Base-by-base conservation (phyloP, 2,329 filamentous ascomycete genomes). In the Beauveria australis region DNA sequence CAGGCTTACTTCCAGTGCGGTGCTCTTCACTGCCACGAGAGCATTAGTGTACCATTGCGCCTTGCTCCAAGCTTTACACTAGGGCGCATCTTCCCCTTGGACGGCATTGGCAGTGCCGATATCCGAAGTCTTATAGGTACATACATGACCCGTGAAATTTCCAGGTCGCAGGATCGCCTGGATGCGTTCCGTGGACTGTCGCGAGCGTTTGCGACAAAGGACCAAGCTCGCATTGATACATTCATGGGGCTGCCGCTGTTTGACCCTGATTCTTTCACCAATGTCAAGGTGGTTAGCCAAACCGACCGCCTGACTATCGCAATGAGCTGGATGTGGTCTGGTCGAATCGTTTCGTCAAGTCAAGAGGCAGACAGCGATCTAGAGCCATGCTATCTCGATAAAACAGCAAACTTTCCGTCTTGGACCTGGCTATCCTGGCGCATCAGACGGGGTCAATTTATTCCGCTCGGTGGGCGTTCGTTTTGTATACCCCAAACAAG, bases 351-450 rank as follows among this genome's bases (percentile, higher is more conserved):
- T 14, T 55, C 61, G 18, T 54, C 61, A 3, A 53, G 47, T 8
- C 40, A 46, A 26, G 18, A 47, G 40, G 26, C 41, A 5, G n/a
- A 52, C n/a, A 43, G 12, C 24, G 48, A 59, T n/a, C 18, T 49
- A 7, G 49, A 53, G 41, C 28, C 59, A 4, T 57, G 48, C 48
- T 66, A 66, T 43, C 65, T 68, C 18, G 67, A 65, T 26, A 56
- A 66, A 24, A 6, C 28, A 5, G 30, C 37, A 12, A 52, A 19
- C 3, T 73, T 71, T 49, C 73, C 73, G 2, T 75, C 73, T 0
- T 75, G 73, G 73, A 73, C 72, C 4, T 75, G 73, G 73, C 69
- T 75, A 7, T 67, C 71, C 4, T 75, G 73, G 73, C 68, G 67
- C 28, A 63, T 68, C 8, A 67, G 71, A 3, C 58, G 63, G 2